These are phyloP conservation scores for Prasinococcaceae sp. DNA, from an alignment of 139 green algal species.

Conservation along the genomic window DNA sequence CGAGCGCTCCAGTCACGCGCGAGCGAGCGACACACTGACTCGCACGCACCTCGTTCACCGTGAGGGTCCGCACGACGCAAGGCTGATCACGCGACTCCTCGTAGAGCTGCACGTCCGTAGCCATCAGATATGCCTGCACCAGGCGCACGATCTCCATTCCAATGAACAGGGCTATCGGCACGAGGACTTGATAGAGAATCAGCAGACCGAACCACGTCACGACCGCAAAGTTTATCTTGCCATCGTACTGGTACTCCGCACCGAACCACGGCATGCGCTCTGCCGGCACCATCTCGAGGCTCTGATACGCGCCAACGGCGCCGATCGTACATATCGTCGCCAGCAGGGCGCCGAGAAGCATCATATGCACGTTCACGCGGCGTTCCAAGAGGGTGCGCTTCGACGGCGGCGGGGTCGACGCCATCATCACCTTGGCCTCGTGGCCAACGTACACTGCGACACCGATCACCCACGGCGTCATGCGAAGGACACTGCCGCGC, in stretches of 20 bases:
- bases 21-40: no score
- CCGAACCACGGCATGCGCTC: conserved; percentile 1
- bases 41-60: no score
- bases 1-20: no score
- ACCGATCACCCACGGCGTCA: conserved; percentile 55
- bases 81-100: conserved; percentile 41
- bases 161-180: conserved; percentile 96
- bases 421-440: conserved; percentile 65
- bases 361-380: conserved; percentile 22
- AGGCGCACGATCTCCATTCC: conserved; percentile 81
- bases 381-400: conserved; percentile 36
- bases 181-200: conserved; percentile 75
- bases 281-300: conserved; percentile 12
- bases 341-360: conserved; percentile 26
- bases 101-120: conserved; percentile 21
- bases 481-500: conserved; percentile 44
- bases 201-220: conserved; percentile 57
- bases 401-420: conserved; percentile 39
- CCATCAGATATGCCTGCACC: conserved; percentile 28
- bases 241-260: conserved; percentile 1
- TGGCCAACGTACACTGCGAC: conserved; percentile 78
- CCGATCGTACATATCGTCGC: conserved; percentile 23
- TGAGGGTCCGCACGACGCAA: conserved; percentile 52
- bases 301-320: conserved; percentile 1
- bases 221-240: conserved; percentile 26